phyloP scores from a whole-genome alignment of 2,329 filamentous ascomycete genomes.

The Diaporthe sp. region DNA sequence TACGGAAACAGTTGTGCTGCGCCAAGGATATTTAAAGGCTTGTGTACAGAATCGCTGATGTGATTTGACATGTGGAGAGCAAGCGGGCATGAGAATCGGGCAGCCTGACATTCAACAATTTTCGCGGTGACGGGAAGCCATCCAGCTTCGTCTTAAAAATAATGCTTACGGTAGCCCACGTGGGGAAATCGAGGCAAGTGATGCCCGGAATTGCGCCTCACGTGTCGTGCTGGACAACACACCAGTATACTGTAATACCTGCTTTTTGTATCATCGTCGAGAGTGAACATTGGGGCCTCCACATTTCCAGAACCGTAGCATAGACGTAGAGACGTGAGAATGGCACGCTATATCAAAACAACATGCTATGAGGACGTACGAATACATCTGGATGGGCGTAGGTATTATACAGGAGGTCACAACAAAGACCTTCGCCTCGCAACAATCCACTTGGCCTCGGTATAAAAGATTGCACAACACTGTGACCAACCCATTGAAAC shows the following conservation, averaged over 20 bases:
- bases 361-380: background rate
- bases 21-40: background rate
- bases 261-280: background rate
- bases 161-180: background rate
- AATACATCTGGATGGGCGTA: background rate
- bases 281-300: background rate
- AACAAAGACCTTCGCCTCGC: background rate
- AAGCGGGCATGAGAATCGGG: background rate
- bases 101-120: background rate
- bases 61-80: background rate
- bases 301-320: background rate
- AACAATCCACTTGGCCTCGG: background rate
- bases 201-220: too few species aligned
- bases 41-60: background rate
- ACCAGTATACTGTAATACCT: too few species aligned
- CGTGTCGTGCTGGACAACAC: background rate
- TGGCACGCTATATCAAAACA: background rate
- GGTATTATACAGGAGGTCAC: conserved; percentile 5
- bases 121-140: background rate
- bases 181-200: background rate
- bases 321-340: background rate
- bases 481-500: background rate
- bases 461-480: background rate
- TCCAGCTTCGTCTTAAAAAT: background rate
- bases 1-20: background rate